Conservation (phyloP, 2,329 filamentous ascomycete genomes). For the Botrytis elliptica region DNA sequence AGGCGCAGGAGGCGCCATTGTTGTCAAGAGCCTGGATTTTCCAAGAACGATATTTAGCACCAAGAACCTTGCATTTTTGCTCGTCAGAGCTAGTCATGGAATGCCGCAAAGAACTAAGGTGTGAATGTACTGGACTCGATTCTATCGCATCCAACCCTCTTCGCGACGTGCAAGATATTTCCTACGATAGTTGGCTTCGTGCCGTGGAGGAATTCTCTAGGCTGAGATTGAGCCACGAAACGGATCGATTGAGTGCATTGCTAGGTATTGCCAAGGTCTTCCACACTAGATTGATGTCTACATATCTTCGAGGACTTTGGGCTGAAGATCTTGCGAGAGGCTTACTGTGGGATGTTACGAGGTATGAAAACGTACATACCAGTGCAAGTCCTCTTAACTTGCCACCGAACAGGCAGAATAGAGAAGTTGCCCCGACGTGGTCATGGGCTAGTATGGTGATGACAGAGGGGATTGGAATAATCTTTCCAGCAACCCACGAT, state of each 20-base stretch:
- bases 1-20: background rate
- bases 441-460: slow-evolving; percentile 9
- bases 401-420: background rate
- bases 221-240: background rate
- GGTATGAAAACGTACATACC: background rate
- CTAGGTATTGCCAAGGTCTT: background rate
- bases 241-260: background rate
- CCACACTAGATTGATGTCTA: background rate
- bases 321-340: background rate
- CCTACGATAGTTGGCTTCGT: background rate
- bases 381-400: background rate
- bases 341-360: background rate
- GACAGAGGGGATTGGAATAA: background rate
- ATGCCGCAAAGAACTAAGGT: background rate
- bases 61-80: background rate
- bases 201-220: background rate
- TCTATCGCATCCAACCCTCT: background rate
- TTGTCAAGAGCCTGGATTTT: background rate
- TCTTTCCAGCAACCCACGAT: background rate
- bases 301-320: background rate
- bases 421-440: background rate
- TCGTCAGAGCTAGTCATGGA: background rate
- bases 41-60: slow-evolving; percentile 11
- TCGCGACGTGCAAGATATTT: background rate
- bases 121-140: slow-evolving; percentile 3